A percentile compares a stretch with the other conserved stretches of the same genome.
Conservation (phyloP, 441 rosid genomes). For the Gossypium davidsonii region DNA sequence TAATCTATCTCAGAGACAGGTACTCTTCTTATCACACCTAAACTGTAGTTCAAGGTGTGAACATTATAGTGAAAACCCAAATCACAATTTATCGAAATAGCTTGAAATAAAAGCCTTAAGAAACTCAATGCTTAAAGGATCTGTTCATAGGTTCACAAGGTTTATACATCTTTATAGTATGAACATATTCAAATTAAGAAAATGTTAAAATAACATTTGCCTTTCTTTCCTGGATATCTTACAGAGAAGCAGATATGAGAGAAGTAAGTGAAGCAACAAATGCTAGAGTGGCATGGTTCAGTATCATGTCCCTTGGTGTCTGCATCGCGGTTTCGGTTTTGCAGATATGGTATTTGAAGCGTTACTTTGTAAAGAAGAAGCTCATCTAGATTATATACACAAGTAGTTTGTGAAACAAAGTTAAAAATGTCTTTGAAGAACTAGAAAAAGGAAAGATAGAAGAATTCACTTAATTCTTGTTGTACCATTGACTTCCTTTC, state of each 20-base stretch:
- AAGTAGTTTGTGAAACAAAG: not conserved
- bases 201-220: not conserved
- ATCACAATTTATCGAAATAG: not conserved
- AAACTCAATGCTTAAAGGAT: not conserved
- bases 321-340: slow-evolving; percentile 50
- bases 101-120: not conserved
- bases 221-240: not conserved
- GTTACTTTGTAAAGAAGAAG: slow-evolving; percentile 65
- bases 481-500: not conserved
- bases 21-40: slow-evolving; percentile 13
- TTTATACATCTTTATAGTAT: not conserved
- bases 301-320: slow-evolving; percentile 69
- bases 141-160: not conserved
- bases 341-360: slow-evolving; percentile 63
- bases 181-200: no score
- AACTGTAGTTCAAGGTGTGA: not conserved
- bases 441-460: not conserved
- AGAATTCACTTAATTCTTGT: not conserved
- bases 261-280: slow-evolving; percentile 73
- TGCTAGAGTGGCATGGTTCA: slow-evolving; percentile 74
- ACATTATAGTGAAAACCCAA: not conserved
- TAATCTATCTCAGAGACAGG: slow-evolving; percentile 57
- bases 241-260: slow-evolving; percentile 86
- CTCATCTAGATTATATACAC: slow-evolving; percentile 45
- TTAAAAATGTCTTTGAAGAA: not conserved